Evolutionary conservation across 257 asterid species (phyloP), one percentile per base, ranked within the genome.

Genomic region (Hygrophila difformis): DNA sequence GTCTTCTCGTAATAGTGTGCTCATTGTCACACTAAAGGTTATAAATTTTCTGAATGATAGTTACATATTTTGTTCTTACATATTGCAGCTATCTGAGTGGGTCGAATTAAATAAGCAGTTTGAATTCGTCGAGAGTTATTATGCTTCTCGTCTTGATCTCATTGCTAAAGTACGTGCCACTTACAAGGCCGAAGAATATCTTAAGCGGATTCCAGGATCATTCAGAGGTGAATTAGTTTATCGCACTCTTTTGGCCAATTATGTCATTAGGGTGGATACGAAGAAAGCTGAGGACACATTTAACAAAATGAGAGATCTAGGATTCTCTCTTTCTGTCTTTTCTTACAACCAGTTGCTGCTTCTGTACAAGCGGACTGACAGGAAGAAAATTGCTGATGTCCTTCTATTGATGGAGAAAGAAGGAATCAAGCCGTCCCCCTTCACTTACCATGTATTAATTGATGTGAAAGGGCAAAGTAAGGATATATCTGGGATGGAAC

Each of bases 11-110:
- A 3, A 26, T 26, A 26, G 31, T 26, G 8, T 5, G 37, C 10
- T 33, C 10, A 9, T 33, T 5, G 29, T 33, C 37, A 33, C 37
- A 33, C 10, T 33, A 9, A 5, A 0, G 37, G 0, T 33, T 28
- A 44, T 40, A 36, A 47, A 28, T 37, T n/a, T 34, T 35, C 6
- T 10, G 23, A 13, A 44, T 16, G 48, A 3, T 50, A 53, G 56
- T 65, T 10, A 57, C 28, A 9, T 24, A 35, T n/a, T 52, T 39
- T 36, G 6, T 0, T 40, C 23, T 66, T 29, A 15, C 47, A 31
- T 60, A 51, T 59, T 74, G 59, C 87, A 83, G 95, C 63, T 87
- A 17, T 80, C 84, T 1, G 84, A 83, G 56, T 87, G 95, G 88
- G 37, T 72, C 71, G 77, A 78, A 64, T 64, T 70, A 26, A 61